Conservation (phyloP, 129 eudicot species). For the Deinandra increscens region DNA sequence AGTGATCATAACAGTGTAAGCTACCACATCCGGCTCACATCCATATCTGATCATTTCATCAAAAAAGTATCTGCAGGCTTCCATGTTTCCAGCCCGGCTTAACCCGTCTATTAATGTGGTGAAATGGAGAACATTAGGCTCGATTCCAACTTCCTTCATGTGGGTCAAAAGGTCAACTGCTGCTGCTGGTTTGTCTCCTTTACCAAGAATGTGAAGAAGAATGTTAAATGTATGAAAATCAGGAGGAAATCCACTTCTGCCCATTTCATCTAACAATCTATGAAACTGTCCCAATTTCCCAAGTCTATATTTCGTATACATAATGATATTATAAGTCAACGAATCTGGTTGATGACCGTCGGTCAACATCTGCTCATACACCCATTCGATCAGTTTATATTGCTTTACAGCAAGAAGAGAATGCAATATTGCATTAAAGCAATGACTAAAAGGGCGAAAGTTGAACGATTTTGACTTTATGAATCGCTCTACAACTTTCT, state of each 20-base stretch:
- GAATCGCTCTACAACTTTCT: constrained; percentile 77
- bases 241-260: constrained; percentile 62
- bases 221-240: constrained; percentile 80
- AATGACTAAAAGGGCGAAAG: constrained; percentile 75
- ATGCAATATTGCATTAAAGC: constrained; percentile 74
- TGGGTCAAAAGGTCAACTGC: constrained; percentile 68
- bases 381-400: constrained; percentile 81
- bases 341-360: constrained; percentile 65
- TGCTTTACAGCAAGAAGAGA: constrained; percentile 63
- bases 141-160: constrained; percentile 76
- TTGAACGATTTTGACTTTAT: constrained; percentile 65
- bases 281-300: constrained; percentile 73
- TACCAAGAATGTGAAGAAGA: constrained; percentile 79
- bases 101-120: constrained; percentile 84
- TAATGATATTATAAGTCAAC: constrained; percentile 68
- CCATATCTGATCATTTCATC: constrained; percentile 65
- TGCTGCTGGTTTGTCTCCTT: constrained; percentile 68
- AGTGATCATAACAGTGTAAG: constrained; percentile 81
- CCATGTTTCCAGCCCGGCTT: constrained; percentile 73
- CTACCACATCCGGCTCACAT: constrained; percentile 76
- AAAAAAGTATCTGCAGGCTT: constrained; percentile 71
- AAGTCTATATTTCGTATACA: constrained; percentile 66
- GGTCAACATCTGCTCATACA: constrained; percentile 71
- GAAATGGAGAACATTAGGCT: constrained; percentile 76
- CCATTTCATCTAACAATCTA: constrained; percentile 79